phyloP scores from a whole-genome alignment of 371 early-diverging fungal genomes.

The Dinochytrium kinnereticum region DNA sequence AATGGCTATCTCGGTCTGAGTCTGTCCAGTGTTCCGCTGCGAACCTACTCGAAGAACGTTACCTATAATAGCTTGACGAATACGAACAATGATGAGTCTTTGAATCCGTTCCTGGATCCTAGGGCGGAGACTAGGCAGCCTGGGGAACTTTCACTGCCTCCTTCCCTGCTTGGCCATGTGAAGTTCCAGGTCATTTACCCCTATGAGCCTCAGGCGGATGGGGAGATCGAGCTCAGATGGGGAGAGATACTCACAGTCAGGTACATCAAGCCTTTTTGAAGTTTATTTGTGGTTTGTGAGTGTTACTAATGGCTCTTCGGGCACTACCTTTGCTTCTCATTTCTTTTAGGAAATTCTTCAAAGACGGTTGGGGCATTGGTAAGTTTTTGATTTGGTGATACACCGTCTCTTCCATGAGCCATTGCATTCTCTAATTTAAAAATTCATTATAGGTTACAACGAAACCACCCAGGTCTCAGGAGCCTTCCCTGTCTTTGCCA shows the following conservation, averaged over 20 bases:
- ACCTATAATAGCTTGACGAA: no score
- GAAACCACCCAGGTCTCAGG: not conserved
- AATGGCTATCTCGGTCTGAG: conserved; percentile 6
- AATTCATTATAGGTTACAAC: not conserved
- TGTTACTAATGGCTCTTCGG: no score
- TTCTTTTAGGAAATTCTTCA: conserved; percentile 16
- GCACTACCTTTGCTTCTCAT: no score
- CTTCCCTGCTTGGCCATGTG: not conserved
- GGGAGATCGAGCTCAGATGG: conserved; percentile 6
- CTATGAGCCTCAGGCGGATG: not conserved
- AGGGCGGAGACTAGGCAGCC: not conserved
- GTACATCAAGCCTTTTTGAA: no score
- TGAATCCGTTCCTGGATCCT: conserved; percentile 3
- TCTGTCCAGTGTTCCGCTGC: not conserved
- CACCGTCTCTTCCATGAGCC: not conserved
- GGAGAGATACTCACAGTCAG: conserved; percentile 14
- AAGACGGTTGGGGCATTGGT: conserved; percentile 16
- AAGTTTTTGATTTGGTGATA: not conserved
- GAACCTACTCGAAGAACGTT: conserved; percentile 1
- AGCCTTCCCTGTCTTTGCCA: conserved; percentile 18
- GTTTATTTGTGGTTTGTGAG: no score
- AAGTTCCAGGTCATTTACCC: conserved; percentile 19
- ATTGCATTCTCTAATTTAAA: no score
- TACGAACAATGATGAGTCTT: not conserved
- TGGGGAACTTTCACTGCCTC: not conserved